Percentiles rank a stretch among this genome's conserved stretches.
phyloP scores from a whole-genome alignment of 805 yeast species.

The Suhomyces sp. region DNA sequence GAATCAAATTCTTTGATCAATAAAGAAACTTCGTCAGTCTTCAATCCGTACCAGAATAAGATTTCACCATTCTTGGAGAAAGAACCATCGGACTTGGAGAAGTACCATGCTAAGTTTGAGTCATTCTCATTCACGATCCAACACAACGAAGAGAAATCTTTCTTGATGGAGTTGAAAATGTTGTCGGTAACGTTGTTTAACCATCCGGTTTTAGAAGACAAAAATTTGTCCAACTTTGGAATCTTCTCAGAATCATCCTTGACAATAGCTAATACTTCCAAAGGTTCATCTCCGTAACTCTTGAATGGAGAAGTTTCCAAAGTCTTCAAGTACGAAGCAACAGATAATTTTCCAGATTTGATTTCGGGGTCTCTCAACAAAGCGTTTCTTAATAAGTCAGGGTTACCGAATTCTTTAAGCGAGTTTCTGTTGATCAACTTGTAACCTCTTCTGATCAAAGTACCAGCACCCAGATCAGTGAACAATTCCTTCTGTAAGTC shows the following conservation, averaged over 20 bases:
- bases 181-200: conserved; percentile 95
- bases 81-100: conserved; percentile 91
- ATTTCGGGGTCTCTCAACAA: conserved; percentile 76
- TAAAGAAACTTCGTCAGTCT: conserved; percentile 58
- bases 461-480: conserved; percentile 99
- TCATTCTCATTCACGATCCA: conserved; percentile 93
- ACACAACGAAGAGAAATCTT: conserved; percentile 70
- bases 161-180: conserved; percentile 77
- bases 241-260: conserved; percentile 48
- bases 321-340: conserved; percentile 75
- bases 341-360: conserved; percentile 65
- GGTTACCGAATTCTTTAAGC: conserved; percentile 64
- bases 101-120: conserved; percentile 87
- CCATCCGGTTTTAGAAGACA: conserved; percentile 92
- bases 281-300: conserved; percentile 92
- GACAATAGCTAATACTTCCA: conserved; percentile 90
- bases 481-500: conserved; percentile 96
- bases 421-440: conserved; percentile 73
- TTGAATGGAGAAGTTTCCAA: conserved; percentile 64
- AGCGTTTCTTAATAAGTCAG: conserved; percentile 77
- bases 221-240: conserved; percentile 78
- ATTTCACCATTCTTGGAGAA: conserved; percentile 85
- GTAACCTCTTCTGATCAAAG: conserved; percentile 96
- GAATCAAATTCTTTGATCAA: conserved; percentile 55
- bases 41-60: conserved; percentile 92